Conservation (phyloP, 345 rosid genomes). For the Conringia planisiliqua region DNA sequence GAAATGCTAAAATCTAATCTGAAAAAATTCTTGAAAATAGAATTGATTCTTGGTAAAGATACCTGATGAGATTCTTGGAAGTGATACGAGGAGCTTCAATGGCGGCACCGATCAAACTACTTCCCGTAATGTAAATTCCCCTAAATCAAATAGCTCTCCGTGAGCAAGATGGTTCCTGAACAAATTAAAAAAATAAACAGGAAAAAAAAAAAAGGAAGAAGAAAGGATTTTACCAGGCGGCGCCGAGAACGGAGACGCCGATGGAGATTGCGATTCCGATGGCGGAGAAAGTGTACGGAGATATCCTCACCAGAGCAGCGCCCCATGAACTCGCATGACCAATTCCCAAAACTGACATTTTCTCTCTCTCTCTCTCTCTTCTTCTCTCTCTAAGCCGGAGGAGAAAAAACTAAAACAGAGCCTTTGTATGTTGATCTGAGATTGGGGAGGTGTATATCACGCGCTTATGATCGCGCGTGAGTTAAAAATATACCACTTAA, state of each 20-base stretch:
- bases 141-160: conserved; percentile 24
- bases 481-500: background rate
- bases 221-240: conserved; percentile 66
- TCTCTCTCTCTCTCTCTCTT: background rate
- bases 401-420: background rate
- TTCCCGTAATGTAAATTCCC: conserved; percentile 92
- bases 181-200: background rate
- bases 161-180: background rate
- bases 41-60: background rate
- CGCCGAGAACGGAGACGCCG: conserved; percentile 96
- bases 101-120: conserved; percentile 95
- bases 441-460: background rate
- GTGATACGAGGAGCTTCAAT: conserved; percentile 92
- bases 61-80: conserved; percentile 95
- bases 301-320: conserved; percentile 59
- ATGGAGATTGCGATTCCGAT: conserved; percentile 83
- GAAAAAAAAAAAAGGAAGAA: background rate
- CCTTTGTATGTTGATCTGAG: background rate
- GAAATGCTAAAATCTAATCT: background rate
- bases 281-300: conserved; percentile 92
- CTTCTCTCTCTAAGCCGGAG: background rate
- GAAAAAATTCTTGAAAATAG: background rate
- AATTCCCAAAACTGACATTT: conserved; percentile 32
- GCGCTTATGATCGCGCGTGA: background rate
- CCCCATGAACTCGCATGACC: conserved; percentile 67